A percentile compares a stretch with the other conserved stretches of the same genome.
These are phyloP conservation scores for Umbelopsis ramanniana DNA, from an alignment of 192 early-diverging fungal genomes.

Conservation along the genomic window DNA sequence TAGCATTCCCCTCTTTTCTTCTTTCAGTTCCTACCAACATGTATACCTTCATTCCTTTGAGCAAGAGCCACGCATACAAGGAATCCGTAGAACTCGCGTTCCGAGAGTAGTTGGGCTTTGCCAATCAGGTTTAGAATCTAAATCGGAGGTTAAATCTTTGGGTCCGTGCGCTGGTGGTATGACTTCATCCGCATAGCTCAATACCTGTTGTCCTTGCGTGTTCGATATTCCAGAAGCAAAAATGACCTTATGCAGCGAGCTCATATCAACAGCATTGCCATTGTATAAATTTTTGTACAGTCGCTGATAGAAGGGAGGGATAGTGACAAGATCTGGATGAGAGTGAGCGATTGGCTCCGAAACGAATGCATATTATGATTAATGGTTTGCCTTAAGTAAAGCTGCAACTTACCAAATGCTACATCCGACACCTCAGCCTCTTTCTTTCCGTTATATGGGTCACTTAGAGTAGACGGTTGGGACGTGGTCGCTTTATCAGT, in stretches of 20 bases:
- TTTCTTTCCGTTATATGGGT: background rate
- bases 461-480: background rate
- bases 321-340: background rate
- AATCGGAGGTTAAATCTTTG: constrained; percentile 1
- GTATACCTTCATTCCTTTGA: constrained; percentile 2
- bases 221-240: background rate
- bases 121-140: constrained; percentile 6
- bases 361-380: background rate
- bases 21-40: background rate
- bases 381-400: background rate
- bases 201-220: constrained; percentile 2
- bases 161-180: background rate
- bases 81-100: background rate
- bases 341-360: background rate
- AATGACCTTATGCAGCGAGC: background rate
- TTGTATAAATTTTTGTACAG: background rate
- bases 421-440: constrained; percentile 5
- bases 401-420: constrained; percentile 20
- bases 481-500: constrained; percentile 11
- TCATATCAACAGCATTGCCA: background rate
- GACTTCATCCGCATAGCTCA: background rate
- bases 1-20: background rate
- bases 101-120: background rate
- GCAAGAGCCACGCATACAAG: background rate
- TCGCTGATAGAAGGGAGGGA: background rate